Conservation (phyloP, 2,329 filamentous ascomycete species). For the Didymosphaeria variabile region DNA sequence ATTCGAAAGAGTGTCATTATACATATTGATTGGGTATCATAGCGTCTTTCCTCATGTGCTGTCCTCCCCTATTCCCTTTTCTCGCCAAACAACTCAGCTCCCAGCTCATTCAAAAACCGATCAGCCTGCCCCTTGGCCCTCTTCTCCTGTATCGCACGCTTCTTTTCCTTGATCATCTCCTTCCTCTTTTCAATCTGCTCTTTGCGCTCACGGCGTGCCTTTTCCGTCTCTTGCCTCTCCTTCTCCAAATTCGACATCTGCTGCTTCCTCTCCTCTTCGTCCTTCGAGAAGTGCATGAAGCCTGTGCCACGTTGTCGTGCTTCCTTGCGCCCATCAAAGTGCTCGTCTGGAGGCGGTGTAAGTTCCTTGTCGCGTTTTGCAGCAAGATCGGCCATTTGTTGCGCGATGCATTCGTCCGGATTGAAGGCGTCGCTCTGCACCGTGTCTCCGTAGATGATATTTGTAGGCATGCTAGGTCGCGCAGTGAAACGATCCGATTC, state of each 20-base stretch:
- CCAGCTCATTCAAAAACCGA: constrained; percentile 70
- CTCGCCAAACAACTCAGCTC: constrained; percentile 37
- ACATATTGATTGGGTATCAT: constrained; percentile 16
- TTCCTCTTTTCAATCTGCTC: constrained; percentile 71
- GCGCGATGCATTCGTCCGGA: constrained; percentile 69
- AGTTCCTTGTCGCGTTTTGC: constrained; percentile 78
- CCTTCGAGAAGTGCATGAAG: constrained; percentile 88
- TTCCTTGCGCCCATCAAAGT: constrained; percentile 88
- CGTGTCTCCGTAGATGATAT: constrained; percentile 84
- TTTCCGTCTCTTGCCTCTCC: constrained; percentile 74
- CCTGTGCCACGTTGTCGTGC: constrained; percentile 87
- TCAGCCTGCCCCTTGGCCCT: constrained; percentile 73
- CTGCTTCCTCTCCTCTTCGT: constrained; percentile 70
- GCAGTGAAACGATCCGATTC: constrained; percentile 76
- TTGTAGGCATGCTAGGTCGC: constrained; percentile 70
- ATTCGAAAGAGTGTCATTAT: not conserved
- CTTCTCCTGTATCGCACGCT: constrained; percentile 68
- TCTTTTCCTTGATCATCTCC: constrained; percentile 67
- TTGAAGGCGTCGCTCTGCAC: constrained; percentile 87
- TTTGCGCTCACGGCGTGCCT: constrained; percentile 57
- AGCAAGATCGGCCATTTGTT: constrained; percentile 81
- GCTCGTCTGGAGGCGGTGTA: constrained; percentile 80
- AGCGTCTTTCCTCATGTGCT: not conserved
- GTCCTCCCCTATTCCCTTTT: not conserved
- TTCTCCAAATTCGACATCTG: constrained; percentile 81